Conservation (phyloP, 2,329 filamentous ascomycete genomes). For the Setomelanomma holmii region DNA sequence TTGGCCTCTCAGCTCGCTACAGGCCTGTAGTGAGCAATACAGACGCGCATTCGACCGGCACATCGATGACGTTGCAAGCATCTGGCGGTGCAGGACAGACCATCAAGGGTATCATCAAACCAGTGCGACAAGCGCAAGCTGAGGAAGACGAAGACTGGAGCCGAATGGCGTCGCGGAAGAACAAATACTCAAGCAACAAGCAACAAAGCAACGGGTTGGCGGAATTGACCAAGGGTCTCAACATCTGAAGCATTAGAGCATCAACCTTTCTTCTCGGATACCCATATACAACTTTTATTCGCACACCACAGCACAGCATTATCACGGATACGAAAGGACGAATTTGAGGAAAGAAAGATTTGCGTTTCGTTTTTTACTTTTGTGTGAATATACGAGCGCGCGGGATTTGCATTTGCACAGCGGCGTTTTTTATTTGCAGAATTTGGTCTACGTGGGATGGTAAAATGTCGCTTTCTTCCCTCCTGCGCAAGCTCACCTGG, state of each 20-base stretch:
- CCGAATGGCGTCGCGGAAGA: constrained; percentile 40
- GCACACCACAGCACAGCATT: constrained; percentile 1
- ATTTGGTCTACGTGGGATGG: no score
- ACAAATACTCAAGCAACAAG: constrained; percentile 25
- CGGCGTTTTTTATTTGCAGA: no score
- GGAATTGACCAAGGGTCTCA: constrained; percentile 35
- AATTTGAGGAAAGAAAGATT: background rate
- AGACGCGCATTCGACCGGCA: constrained; percentile 38
- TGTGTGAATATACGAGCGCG: background rate
- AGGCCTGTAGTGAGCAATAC: constrained; percentile 74
- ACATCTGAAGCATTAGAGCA: constrained; percentile 27
- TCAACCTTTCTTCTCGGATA: constrained; percentile 4
- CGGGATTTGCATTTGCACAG: constrained; percentile 8
- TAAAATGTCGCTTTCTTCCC: no score
- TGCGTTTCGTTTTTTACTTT: background rate
- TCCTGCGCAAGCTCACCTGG: no score
- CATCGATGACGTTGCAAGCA: constrained; percentile 44
- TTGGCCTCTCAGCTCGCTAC: constrained; percentile 89
- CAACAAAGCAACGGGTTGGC: constrained; percentile 26
- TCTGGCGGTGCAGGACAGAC: constrained; percentile 29
- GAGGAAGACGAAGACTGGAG: constrained; percentile 46
- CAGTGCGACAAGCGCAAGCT: background rate
- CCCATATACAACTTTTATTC: constrained; percentile 3
- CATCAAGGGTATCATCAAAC: constrained; percentile 46
- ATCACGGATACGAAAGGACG: background rate